Base-by-base conservation (phyloP, 768 basidiomycete genomes). In the Lactifluus piperatus region DNA sequence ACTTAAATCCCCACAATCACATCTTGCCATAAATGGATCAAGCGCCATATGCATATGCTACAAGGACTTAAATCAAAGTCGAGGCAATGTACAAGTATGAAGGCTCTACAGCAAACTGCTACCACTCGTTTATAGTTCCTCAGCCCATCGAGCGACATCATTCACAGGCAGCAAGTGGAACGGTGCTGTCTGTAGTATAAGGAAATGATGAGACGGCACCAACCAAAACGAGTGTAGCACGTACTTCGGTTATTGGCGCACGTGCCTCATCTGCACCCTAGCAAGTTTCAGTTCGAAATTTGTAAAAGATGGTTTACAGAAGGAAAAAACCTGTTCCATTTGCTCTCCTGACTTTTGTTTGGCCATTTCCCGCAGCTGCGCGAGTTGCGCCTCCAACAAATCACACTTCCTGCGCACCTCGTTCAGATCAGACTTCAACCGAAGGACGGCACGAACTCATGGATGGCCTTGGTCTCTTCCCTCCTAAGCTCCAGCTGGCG, bases 401-500 rank as follows among this genome's bases (percentile, higher is more conserved):
- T 89, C 84, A 59, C 90, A 92, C 78, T 85, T 86, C 36, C 89
- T 87, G n/a, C 14, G 20, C 10, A 16, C 47, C 5, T 48, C 26
- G 43, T 18, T 32, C 22, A 49, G 26, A 14, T 10, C 16, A 14
- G 34, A 10, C 10, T 10, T 41, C 29, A n/a, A 13, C 26, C 24
- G 6, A 27, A 20, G 22, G 16, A 53, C 27, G 26, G 18, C 34
- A 74, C 84, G 58, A 71, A 93, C 91, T 76, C 70, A 66, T 90
- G 87, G 48, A 94, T 75, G 7, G 74, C 70, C 56, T 68, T 76
- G 0, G 91, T 89, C 72, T 93, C 91, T 65, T 85, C 82, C 56
- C 75, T 76, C 50, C 92, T 77, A 24, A 86, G 73, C 53, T 90
- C 83, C 4, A 94, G 75, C 66, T 94, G 91, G 20, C 82, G 77